These are phyloP conservation scores for Sugiyamaella smithiae DNA, from an alignment of 805 yeast species.

Conservation along the genomic window DNA sequence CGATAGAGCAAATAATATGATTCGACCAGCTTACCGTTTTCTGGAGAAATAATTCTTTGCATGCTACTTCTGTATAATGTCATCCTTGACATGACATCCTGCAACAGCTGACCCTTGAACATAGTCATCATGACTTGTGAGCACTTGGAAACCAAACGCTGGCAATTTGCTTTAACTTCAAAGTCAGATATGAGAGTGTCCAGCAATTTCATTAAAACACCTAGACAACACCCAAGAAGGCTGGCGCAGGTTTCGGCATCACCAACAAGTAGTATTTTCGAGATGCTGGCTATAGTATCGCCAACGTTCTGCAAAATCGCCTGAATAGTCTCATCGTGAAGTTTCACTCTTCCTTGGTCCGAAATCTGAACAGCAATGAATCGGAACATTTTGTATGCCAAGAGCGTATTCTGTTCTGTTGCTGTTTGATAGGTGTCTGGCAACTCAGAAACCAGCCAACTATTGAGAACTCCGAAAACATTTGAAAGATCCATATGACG, in stretches of 20 bases:
- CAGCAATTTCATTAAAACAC: too few relatives aligned
- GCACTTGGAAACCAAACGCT: neutral
- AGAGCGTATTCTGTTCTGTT: too few relatives aligned
- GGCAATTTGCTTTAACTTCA: neutral
- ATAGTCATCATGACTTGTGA: neutral
- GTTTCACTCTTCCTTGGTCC: too few relatives aligned
- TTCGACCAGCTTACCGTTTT: neutral
- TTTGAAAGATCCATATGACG: neutral
- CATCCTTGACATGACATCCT: neutral
- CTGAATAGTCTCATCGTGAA: too few relatives aligned
- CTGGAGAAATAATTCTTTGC: neutral
- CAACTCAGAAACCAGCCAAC: neutral
- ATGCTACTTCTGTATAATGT: neutral
- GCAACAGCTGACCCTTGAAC: neutral
- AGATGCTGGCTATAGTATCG: too few relatives aligned
- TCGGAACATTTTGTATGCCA: too few relatives aligned
- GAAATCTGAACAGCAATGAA: too few relatives aligned
- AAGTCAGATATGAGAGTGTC: too few relatives aligned
- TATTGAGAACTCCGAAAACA: neutral
- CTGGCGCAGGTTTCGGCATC: too few relatives aligned
- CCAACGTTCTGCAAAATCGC: too few relatives aligned
- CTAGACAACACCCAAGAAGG: too few relatives aligned
- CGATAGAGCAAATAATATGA: neutral
- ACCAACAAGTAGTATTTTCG: too few relatives aligned
- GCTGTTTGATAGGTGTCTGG: neutral